Evolutionary conservation across 768 basidiomycete species (phyloP), one percentile per base, ranked within the genome.

Genomic region (Brasilioporus rufonigricans): DNA sequence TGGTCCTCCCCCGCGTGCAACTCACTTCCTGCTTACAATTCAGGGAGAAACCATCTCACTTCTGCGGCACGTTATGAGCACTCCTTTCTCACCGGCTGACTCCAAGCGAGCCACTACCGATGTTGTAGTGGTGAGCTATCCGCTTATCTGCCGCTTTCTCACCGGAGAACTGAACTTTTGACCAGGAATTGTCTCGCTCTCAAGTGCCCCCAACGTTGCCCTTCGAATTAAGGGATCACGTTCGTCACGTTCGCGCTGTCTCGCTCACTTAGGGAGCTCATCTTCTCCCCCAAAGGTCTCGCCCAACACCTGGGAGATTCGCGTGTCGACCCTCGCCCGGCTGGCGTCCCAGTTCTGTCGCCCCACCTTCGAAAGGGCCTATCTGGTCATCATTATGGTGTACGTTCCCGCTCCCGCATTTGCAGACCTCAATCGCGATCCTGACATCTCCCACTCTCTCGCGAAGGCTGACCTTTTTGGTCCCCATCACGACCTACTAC

Each of bases 281-380:
- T 45, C 45, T 4, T 24, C 29, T 32, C 41, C 24, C 35, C 23
- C 12, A 31, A 44, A 82, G 77, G 68, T 81, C 53, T 63, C 74
- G 6, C 67, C 70, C 5, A 76, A 76, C 46, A 69, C 68, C 6
- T 83, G 81, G 82, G 71, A 67, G 32, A 60, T 61, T 10, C 75
- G 82, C 29, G 52, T 81, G 32, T 67, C 73, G 27, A 61, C 68
- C 11, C 71, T 82, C 40, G 63, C 68, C 7, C 61, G 61, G 19
- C 56, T 74, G 27, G 71, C 73, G 16, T 69, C 71, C 13, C 73
- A 69, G 7, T 80, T 76, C 60, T 69, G 74, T 59, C 75, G 76
- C 47, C 78, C 77, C 7, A 53, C 64, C 14, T 67, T 83, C 53
- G 82, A 83, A 57, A 65, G 74, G 23, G 52, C 71, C 40, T 83